Base-by-base conservation (phyloP, 2,329 filamentous ascomycete genomes). In the Diaporthe batatas region DNA sequence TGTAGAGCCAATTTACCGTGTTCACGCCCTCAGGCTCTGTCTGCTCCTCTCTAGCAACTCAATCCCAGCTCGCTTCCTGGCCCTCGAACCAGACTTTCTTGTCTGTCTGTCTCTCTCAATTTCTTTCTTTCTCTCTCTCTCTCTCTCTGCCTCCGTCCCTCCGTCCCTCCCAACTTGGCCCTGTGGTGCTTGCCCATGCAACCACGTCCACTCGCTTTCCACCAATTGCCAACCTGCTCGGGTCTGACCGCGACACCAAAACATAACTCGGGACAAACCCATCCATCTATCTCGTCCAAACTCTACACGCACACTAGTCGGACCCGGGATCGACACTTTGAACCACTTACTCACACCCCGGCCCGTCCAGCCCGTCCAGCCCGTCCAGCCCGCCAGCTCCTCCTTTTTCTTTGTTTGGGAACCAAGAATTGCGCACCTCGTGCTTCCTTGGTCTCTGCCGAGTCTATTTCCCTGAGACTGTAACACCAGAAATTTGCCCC, bases 181-280 rank as follows among this genome's bases (percentile, higher is more conserved):
- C 39, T 44, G 65, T 68, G 51, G 49, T 55, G 49, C 36, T 44
- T 44, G 62, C 70, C 29, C 44, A 32, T 57, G 44, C 29, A 42
- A 51, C 71, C 71, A 59, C 65, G 32, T 72, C 65, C 71, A 42
- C 55, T 73, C 72, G 72, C 67, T 73, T 54, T 62, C 67, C 25
- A 49, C 42, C 58, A 51, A 64, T 47, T 47, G 58, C 51, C 49
- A 21, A 47, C 71, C 14, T 25, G 53, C 55, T 42, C 53, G 51
- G 59, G 59, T 65, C 62, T 65, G 62, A 65, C 62, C 62, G 62
- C 62, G 62, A 65, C 62, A 65, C 62, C 44, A 65, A 65, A 25
- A 65, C 44, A 51, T 51, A 29, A 51, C 29, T 65, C 59, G 59
- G 62, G 62, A 53, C 62, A 65, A 67, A 39, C 62, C 47, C 47